These are phyloP conservation scores for Podila verticillata DNA, from an alignment of 192 early-diverging fungal species.

Conservation along the genomic window DNA sequence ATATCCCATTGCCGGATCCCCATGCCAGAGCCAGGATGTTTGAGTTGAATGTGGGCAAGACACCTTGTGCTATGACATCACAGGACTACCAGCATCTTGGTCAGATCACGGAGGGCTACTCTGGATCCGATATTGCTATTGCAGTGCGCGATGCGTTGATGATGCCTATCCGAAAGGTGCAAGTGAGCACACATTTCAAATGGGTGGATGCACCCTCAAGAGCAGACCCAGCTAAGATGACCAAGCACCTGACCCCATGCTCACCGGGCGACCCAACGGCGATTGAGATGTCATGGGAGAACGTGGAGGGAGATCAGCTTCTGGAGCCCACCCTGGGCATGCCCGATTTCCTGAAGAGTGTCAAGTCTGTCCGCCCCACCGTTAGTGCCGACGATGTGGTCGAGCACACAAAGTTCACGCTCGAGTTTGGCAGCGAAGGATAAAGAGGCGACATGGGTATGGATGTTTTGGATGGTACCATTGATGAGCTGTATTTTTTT, in stretches of 20 bases:
- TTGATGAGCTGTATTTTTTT: too few species aligned
- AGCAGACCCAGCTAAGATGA: conserved; percentile 59
- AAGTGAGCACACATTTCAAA: conserved; percentile 93
- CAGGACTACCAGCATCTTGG: conserved; percentile 82
- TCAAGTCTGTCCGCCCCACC: conserved; percentile 78
- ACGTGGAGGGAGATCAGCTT: conserved; percentile 85
- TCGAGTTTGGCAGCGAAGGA: conserved; percentile 75
- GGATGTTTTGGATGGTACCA: too few species aligned
- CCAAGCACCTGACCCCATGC: conserved; percentile 86
- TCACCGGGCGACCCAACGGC: conserved; percentile 92
- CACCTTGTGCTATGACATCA: conserved; percentile 80
- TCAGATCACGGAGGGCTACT: conserved; percentile 88
- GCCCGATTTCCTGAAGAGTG: conserved; percentile 87
- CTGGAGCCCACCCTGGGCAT: conserved; percentile 91
- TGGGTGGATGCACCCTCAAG: conserved; percentile 71
- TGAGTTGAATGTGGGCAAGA: conserved; percentile 91
- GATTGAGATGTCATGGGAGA: conserved; percentile 88
- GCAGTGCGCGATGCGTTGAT: conserved; percentile 96
- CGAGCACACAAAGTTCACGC: conserved; percentile 91
- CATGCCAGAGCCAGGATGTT: conserved; percentile 92
- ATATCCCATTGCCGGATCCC: conserved; percentile 94
- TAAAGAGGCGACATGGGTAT: conserved; percentile 9
- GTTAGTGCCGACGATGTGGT: conserved; percentile 86
- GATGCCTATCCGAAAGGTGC: conserved; percentile 97
- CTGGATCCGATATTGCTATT: conserved; percentile 96